Evolutionary conservation across 345 rosid species (phyloP).

Genomic region (Salix dunnii): DNA sequence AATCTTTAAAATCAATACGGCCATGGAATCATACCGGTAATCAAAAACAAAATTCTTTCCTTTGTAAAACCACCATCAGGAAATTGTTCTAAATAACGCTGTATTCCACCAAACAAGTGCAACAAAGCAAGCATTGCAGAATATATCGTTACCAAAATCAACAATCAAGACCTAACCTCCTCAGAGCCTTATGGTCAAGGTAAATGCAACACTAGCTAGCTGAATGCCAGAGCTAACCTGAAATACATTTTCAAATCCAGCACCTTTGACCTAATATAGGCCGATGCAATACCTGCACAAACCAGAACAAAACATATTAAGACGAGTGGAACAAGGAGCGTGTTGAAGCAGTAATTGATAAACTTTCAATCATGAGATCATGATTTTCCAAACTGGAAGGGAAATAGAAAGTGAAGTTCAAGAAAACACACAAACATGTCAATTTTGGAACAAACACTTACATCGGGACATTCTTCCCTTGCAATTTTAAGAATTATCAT

Average conservation of each 20-base stretch:
- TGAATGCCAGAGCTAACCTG: constrained; percentile 48
- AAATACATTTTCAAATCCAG: constrained; percentile 78
- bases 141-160: constrained; percentile 6
- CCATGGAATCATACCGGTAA: constrained; percentile 55
- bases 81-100: constrained; percentile 84
- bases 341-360: background rate
- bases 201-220: background rate
- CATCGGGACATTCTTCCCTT: constrained; percentile 78
- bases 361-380: background rate
- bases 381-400: background rate
- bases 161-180: background rate
- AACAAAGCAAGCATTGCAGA: constrained; percentile 20
- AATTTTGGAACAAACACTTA: constrained; percentile 32
- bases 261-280: constrained; percentile 83
- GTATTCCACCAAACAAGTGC: constrained; percentile 96
- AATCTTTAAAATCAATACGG: background rate
- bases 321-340: background rate
- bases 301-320: background rate
- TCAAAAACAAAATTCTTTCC: constrained; percentile 98
- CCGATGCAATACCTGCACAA: constrained; percentile 87
- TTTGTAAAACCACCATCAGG: constrained; percentile 87
- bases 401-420: background rate
- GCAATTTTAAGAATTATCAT: constrained; percentile 61
- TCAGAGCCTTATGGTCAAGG: constrained; percentile 4
- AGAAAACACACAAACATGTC: background rate